These are phyloP conservation scores for Claviceps quebecensis DNA, from an alignment of 2,329 filamentous ascomycete species.

Conservation along the genomic window DNA sequence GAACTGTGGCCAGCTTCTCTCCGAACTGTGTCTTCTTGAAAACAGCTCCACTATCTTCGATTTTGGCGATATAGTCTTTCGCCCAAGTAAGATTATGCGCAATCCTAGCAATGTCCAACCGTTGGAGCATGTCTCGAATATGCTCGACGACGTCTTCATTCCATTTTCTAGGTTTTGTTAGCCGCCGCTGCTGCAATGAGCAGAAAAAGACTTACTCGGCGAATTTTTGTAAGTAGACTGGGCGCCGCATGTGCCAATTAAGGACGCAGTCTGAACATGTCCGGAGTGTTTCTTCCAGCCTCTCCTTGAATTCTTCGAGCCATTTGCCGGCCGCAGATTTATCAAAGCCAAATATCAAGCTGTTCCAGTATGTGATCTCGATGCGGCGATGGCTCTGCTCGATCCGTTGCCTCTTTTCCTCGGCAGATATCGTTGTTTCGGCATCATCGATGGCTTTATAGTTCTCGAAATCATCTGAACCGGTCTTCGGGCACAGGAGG, in stretches of 20 bases:
- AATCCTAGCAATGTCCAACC: conserved; percentile 48
- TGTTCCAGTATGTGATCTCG: conserved; percentile 51
- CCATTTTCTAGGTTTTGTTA: conserved; percentile 22
- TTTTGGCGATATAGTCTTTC: conserved; percentile 37
- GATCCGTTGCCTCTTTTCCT: conserved; percentile 39
- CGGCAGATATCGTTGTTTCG: conserved; percentile 31
- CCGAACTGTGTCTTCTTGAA: conserved; percentile 35
- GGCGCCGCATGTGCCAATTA: conserved; percentile 59
- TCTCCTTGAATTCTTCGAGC: conserved; percentile 42
- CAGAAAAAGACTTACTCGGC: conserved; percentile 32
- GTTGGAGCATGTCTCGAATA: conserved; percentile 43
- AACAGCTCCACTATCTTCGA: conserved; percentile 30
- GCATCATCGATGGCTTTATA: conserved; percentile 39
- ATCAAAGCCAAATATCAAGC: conserved; percentile 54
- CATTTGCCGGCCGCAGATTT: conserved; percentile 45
- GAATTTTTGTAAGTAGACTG: conserved; percentile 46
- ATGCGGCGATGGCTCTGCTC: conserved; percentile 40
- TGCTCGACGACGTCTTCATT: conserved; percentile 36
- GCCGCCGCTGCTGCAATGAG: background rate
- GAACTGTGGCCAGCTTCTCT: conserved; percentile 39
- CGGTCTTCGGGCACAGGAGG: conserved; percentile 52
- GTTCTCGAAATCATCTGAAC: conserved; percentile 47
- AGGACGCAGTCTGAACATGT: conserved; percentile 57
- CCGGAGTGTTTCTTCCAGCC: conserved; percentile 44
- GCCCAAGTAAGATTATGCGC: conserved; percentile 44